Base-by-base conservation (phyloP, 2,329 filamentous ascomycete genomes). In the Fusarium napiforme region DNA sequence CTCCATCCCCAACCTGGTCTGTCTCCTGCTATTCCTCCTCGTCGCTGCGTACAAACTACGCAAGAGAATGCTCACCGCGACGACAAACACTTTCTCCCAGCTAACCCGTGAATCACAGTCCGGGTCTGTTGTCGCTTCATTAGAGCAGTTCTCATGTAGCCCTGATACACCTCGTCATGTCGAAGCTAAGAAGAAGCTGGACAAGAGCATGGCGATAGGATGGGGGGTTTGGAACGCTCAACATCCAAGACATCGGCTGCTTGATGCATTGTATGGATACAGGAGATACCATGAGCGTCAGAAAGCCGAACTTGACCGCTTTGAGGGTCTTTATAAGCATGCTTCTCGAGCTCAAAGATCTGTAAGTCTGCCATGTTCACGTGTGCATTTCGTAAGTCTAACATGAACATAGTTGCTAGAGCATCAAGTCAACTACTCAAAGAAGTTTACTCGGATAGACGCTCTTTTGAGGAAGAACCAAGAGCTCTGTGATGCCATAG, bases 341-440 rank as follows among this genome's bases (percentile, higher is more conserved):
- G 79, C 81, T 0, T 76, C 81, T 7, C 79, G 77, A 37, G 69
- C 78, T 9, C 84, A 86, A 47, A 81, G 80, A 32, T 71, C 72
- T 12, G 72, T 67, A 19, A 53, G 62, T 52, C 9, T 12, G 8
- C 2, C 1, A 9, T 15, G 5, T 0, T 12, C 11, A 10, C 5
- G 9, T 7, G 16, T 4, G 2, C 1, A 23, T 0, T 4, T n/a
- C 18, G 2, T 23, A 9, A 26, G 15, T 53, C 55, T 64, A 19
- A 52, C 42, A 14, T 15, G 23, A 2, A 6, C 7, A 3, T 43
- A 87, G 84, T 30, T 87, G 5, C 84, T 92, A 4, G 88, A 91
- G 69, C 85, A 87, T n/a, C 81, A 85, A 4, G 78, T 91, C 45
- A 83, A 88, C 52, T 92, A 90, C 74, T 86, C 87, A 4, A 85